Evolutionary conservation across 164 flowering plant species (phyloP).

Genomic region (Nymphaea colorata): DNA sequence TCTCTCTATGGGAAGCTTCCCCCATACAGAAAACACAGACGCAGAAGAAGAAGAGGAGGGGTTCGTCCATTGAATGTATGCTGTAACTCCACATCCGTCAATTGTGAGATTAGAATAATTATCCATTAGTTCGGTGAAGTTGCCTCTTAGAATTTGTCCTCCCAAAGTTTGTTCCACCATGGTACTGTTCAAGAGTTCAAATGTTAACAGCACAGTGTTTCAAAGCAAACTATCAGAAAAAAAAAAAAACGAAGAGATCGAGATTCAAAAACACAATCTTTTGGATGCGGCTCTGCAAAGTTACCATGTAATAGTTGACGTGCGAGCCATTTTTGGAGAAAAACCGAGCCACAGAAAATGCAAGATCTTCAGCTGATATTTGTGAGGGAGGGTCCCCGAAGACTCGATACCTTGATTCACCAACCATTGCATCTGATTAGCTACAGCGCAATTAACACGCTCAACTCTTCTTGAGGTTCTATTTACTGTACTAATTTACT

Average conservation of each 20-base stretch:
- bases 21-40: too few species aligned
- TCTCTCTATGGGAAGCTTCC: too few species aligned
- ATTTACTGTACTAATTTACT: too few species aligned
- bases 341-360: slow-evolving; percentile 73
- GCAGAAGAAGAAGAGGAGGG: too few species aligned
- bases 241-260: too few species aligned
- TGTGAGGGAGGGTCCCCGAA: slow-evolving; percentile 88
- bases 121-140: too few species aligned
- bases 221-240: neutral
- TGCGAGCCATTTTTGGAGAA: slow-evolving; percentile 72
- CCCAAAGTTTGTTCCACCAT: slow-evolving; percentile 79
- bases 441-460: too few species aligned
- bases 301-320: slow-evolving; percentile 81
- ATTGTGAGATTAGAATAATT: too few species aligned
- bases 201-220: neutral
- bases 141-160: slow-evolving; percentile 47
- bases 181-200: slow-evolving; percentile 26
- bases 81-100: too few species aligned
- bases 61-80: too few species aligned
- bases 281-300: neutral
- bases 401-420: slow-evolving; percentile 44
- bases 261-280: neutral
- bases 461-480: too few species aligned
- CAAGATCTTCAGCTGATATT: slow-evolving; percentile 84
- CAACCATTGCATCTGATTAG: neutral